These are phyloP conservation scores for Solanum bukasovii DNA, from an alignment of 257 asterid species.

Conservation along the genomic window DNA sequence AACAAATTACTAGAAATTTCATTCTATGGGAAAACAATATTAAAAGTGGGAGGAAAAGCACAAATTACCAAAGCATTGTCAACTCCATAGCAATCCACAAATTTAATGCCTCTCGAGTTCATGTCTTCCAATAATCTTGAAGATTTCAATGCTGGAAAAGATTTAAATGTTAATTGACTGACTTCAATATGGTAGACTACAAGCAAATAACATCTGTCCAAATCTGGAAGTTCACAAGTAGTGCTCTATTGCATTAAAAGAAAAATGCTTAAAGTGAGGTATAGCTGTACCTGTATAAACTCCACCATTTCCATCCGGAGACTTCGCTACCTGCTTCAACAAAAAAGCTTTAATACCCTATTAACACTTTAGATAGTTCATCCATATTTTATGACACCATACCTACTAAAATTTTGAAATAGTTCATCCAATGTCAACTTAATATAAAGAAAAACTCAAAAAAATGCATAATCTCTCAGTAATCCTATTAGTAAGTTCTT, in stretches of 20 bases:
- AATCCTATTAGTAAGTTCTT: background rate
- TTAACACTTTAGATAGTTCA: background rate
- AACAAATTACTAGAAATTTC: slow-evolving; percentile 1
- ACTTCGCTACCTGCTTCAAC: slow-evolving; percentile 66
- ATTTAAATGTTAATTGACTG: slow-evolving; percentile 3
- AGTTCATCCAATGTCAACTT: background rate
- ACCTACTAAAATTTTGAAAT: background rate
- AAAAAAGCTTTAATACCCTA: background rate
- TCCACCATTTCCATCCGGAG: slow-evolving; percentile 99
- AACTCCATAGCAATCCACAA: slow-evolving; percentile 91
- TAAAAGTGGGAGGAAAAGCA: background rate
- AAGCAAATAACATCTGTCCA: background rate
- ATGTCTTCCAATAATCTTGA: slow-evolving; percentile 83
- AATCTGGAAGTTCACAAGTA: background rate
- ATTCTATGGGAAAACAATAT: background rate
- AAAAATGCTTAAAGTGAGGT: background rate
- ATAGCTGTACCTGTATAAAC: slow-evolving; percentile 63
- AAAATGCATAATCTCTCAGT: background rate
- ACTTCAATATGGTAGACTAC: background rate
- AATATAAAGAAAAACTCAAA: background rate
- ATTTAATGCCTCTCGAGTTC: slow-evolving; percentile 80
- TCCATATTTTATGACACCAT: background rate
- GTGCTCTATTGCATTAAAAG: background rate
- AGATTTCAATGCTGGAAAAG: slow-evolving; percentile 59
- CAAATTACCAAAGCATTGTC: slow-evolving; percentile 85